Percentiles rank a stretch among this genome's conserved stretches.
Evolutionary conservation across 352 stramenopile species (phyloP).

Genomic region (Phytopythium kandeliae): DNA sequence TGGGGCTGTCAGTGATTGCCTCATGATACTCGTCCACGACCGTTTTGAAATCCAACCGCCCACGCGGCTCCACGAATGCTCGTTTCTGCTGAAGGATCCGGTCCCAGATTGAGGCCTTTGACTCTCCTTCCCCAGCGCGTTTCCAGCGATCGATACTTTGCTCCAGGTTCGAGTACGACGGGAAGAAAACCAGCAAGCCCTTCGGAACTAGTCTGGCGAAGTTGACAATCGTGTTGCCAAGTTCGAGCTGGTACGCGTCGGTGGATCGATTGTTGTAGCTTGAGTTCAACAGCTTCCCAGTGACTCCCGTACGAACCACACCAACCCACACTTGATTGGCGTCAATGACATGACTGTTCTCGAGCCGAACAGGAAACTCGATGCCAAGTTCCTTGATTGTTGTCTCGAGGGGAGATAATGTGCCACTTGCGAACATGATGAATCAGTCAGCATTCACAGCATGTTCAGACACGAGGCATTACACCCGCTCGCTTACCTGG

Average conservation of each 20-base stretch:
- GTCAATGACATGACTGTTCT: constrained; percentile 98
- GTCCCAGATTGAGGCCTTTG: constrained; percentile 68
- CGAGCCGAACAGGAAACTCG: constrained; percentile 93
- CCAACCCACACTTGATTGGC: constrained; percentile 83
- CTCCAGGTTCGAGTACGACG: constrained; percentile 97
- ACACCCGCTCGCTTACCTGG: constrained; percentile 36
- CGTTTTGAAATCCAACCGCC: constrained; percentile 65
- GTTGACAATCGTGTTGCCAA: constrained; percentile 96
- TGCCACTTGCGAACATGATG: constrained; percentile 75
- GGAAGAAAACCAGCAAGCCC: constrained; percentile 99
- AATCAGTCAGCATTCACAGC: not conserved
- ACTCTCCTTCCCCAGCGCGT: constrained; percentile 27
- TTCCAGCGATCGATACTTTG: constrained; percentile 77
- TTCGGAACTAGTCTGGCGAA: constrained; percentile 93
- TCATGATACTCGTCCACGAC: constrained; percentile 81
- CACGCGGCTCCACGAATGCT: constrained; percentile 73
- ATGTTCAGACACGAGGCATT: too few relatives aligned
- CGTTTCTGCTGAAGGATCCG: constrained; percentile 72
- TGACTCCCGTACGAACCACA: constrained; percentile 92
- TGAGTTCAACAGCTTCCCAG: constrained; percentile 90
- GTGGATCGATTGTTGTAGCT: constrained; percentile 94
- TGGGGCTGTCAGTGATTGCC: constrained; percentile 57
- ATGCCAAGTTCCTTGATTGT: constrained; percentile 96
- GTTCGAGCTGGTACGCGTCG: constrained; percentile 92
- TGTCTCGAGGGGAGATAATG: constrained; percentile 94